Conservation (phyloP, 2,329 filamentous ascomycete species). For the Geosmithia morbida region DNA sequence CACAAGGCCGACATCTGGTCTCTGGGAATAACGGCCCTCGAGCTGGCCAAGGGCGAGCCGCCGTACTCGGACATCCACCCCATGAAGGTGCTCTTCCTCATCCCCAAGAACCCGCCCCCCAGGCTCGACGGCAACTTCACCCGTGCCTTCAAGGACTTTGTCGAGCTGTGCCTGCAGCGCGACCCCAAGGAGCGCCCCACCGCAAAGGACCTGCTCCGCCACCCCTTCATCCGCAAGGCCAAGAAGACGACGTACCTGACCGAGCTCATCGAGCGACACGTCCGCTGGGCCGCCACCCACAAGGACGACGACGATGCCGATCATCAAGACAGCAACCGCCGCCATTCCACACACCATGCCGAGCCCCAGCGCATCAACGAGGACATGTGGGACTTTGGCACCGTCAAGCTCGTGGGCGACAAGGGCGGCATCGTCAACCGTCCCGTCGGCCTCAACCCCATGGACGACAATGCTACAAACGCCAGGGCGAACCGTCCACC, state of each 20-base stretch:
- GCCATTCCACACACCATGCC: slow-evolving; percentile 15
- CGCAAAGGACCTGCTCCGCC: slow-evolving; percentile 74
- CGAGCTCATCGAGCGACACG: slow-evolving; percentile 83
- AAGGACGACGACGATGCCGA: slow-evolving; percentile 46
- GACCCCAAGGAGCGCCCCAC: slow-evolving; percentile 82
- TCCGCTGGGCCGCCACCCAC: slow-evolving; percentile 72
- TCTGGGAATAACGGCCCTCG: slow-evolving; percentile 83
- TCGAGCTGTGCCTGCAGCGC: slow-evolving; percentile 71
- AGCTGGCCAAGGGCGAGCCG: slow-evolving; percentile 81
- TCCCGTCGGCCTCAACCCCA: slow-evolving; percentile 42
- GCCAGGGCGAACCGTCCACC: slow-evolving; percentile 33
- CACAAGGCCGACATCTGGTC: slow-evolving; percentile 99
- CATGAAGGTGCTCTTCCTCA: slow-evolving; percentile 95
- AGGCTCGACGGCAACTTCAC: slow-evolving; percentile 69
- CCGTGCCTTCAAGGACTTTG: slow-evolving; percentile 71
- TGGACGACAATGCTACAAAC: slow-evolving; percentile 76
- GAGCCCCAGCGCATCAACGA: slow-evolving; percentile 50
- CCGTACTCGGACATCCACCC: slow-evolving; percentile 94
- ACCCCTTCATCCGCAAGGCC: slow-evolving; percentile 78
- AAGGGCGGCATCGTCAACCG: slow-evolving; percentile 41
- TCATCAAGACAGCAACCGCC: slow-evolving; percentile 24
- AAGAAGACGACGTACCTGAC: slow-evolving; percentile 96
- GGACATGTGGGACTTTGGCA: slow-evolving; percentile 98
- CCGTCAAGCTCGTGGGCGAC: slow-evolving; percentile 66
- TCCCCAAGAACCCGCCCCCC: slow-evolving; percentile 86